Conservation (phyloP, 805 yeast species). For the Cyberlindnera mycetangii region DNA sequence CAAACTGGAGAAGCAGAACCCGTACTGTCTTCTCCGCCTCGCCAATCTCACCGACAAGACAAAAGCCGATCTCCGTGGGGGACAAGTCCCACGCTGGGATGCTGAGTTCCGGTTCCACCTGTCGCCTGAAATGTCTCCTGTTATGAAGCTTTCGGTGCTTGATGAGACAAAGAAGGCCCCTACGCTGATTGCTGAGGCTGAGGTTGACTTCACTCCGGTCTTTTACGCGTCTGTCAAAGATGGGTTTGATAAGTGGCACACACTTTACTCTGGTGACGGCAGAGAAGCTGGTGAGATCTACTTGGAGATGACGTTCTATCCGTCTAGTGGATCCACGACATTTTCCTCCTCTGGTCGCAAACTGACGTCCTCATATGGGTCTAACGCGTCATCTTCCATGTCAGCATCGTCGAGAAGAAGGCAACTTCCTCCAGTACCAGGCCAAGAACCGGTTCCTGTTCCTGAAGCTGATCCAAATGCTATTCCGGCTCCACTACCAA, state of each 20-base stretch:
- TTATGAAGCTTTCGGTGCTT: slow-evolving; percentile 67
- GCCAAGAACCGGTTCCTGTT: slow-evolving; percentile 11
- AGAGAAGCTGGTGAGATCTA: slow-evolving; percentile 85
- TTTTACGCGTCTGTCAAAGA: slow-evolving; percentile 62
- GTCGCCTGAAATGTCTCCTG: slow-evolving; percentile 59
- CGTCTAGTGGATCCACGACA: slow-evolving; percentile 35
- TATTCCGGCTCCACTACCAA: slow-evolving; percentile 26
- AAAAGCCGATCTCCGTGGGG: slow-evolving; percentile 77
- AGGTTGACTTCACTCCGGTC: slow-evolving; percentile 73
- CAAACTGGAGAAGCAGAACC: slow-evolving; percentile 89
- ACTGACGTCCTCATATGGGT: slow-evolving; percentile 6
- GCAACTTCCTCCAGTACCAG: slow-evolving; percentile 30
- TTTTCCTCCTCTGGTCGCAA: slow-evolving; percentile 7
- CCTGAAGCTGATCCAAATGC: slow-evolving; percentile 1
- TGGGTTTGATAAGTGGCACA: slow-evolving; percentile 87
- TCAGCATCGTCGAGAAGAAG: slow-evolving; percentile 17
- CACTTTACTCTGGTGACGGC: slow-evolving; percentile 53
- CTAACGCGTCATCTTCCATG: slow-evolving; percentile 1
- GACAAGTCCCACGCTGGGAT: slow-evolving; percentile 91
- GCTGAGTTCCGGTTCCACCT: slow-evolving; percentile 68
- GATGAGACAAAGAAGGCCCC: slow-evolving; percentile 88
- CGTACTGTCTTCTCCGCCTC: slow-evolving; percentile 79
- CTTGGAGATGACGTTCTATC: slow-evolving; percentile 89
- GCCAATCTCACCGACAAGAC: slow-evolving; percentile 83
- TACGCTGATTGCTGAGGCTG: slow-evolving; percentile 78